Percentiles rank a stretch among this genome's conserved stretches.
These are phyloP conservation scores for Amylocarpus encephaloides DNA, from an alignment of 2,329 filamentous ascomycete species.

Conservation along the genomic window DNA sequence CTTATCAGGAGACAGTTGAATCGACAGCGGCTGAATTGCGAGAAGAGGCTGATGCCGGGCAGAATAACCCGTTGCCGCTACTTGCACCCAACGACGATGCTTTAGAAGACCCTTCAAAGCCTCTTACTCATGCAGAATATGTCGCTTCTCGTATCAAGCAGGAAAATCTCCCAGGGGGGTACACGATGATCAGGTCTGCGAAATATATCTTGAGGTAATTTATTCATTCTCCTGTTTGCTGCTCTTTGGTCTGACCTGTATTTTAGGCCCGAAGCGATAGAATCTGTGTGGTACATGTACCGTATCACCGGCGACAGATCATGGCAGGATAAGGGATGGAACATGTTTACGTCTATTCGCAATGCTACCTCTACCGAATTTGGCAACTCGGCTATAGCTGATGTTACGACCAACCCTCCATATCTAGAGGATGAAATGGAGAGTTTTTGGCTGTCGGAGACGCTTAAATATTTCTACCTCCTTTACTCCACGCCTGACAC, in stretches of 20 bases:
- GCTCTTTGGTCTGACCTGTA: not conserved
- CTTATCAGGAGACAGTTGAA: slow-evolving; percentile 3
- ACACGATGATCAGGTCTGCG: slow-evolving; percentile 38
- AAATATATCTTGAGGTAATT: slow-evolving; percentile 58
- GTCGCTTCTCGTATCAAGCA: slow-evolving; percentile 40
- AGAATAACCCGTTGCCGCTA: slow-evolving; percentile 1
- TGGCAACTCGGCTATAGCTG: slow-evolving; percentile 64
- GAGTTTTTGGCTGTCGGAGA: slow-evolving; percentile 88
- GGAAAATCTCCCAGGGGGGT: slow-evolving; percentile 45
- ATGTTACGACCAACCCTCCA: slow-evolving; percentile 43
- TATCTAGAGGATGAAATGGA: slow-evolving; percentile 63
- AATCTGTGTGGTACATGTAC: slow-evolving; percentile 85
- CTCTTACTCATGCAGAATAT: slow-evolving; percentile 47
- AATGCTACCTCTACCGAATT: slow-evolving; percentile 57
- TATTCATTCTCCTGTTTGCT: not conserved
- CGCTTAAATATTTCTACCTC: slow-evolving; percentile 86
- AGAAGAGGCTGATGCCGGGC: not conserved
- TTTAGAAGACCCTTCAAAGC: slow-evolving; percentile 20
- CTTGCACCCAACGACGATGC: slow-evolving; percentile 1
- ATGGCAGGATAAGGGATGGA: slow-evolving; percentile 80
- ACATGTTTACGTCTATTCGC: slow-evolving; percentile 71
- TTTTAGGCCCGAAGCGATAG: slow-evolving; percentile 72
- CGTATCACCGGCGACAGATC: slow-evolving; percentile 72
- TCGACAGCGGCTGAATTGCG: slow-evolving; percentile 1
- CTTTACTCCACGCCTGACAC: slow-evolving; percentile 63